Evolutionary conservation across 257 asterid species (phyloP), one percentile per base, ranked within the genome.

Genomic region (Scutellaria minor): DNA sequence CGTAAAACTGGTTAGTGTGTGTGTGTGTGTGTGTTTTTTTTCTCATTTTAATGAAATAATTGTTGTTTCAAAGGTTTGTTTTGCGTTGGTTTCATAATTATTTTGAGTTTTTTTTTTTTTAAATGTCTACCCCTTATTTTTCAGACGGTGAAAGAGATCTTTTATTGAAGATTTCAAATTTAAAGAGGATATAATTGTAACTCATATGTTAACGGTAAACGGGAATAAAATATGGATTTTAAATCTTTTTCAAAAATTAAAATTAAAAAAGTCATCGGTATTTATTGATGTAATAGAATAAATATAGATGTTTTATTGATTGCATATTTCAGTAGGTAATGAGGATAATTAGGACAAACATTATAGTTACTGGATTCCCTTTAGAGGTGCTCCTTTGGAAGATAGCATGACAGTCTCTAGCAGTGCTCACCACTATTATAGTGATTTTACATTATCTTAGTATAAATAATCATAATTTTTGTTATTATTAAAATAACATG

Each of bases 1-100:
- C 85, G 62, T 68, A 81, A 83, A 84, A 64, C 76, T n/a, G 93
- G 96, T 88, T 5, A 5, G 76, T 24, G 5, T 31, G 18, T 18
- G 18, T 18, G 18, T 18, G 18, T 18, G 18, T 18, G 18, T 18
- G 18, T 22, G 48, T 44, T 14, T 7, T 6, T n/a, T 18, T 20
- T 9, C 3, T 0, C 6, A 9, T 6, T 41, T 1, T 7, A 48
- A 9, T 46, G 0, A 66, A 46, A 10, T 35, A 8, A 4, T 9
- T 60, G 13, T 54, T 57, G 0, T 22, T 66, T 48, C 14, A 0
- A 4, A 6, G 35, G 6, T 42, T 57, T 57, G 13, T 20, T 64
- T 50, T 52, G 64, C 5, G 42, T 9, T 58, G n/a, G 37, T 35
- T 51, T 65, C 1, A 24, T 58, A 62, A 8, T 22, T 31, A 27